A percentile compares a stretch with the other conserved stretches of the same genome.
Conservation (phyloP, 2,329 filamentous ascomycete genomes). For the Cordyceps cicadae region DNA sequence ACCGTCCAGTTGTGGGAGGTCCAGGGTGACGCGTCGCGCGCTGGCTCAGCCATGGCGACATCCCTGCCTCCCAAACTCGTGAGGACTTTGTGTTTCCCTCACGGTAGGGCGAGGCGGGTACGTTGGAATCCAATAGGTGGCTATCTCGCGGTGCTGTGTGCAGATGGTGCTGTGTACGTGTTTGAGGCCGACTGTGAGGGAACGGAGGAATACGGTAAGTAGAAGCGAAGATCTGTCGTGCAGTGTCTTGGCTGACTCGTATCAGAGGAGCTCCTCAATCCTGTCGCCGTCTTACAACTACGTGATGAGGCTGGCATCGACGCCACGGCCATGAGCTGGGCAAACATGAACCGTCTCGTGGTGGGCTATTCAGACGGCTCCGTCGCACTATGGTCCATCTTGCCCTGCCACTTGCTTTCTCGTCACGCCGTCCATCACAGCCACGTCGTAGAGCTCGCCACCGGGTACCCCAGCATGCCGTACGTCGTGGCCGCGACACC, state of each 20-base stretch:
- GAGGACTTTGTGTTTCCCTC: conserved; percentile 39
- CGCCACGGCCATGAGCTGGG: conserved; percentile 47
- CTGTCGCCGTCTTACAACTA: conserved; percentile 37
- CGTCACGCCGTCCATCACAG: conserved; percentile 47
- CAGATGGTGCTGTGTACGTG: conserved; percentile 43
- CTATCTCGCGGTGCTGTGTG: conserved; percentile 41
- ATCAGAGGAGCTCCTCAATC: conserved; percentile 36
- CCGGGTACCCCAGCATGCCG: conserved; percentile 48
- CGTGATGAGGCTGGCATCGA: conserved; percentile 38
- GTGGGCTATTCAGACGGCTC: conserved; percentile 50
- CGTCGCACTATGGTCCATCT: conserved; percentile 48
- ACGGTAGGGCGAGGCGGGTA: conserved; percentile 41
- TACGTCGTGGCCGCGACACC: conserved; percentile 48
- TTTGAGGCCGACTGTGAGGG: conserved; percentile 31
- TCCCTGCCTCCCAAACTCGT: conserved; percentile 29
- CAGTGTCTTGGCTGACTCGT: conserved; percentile 17
- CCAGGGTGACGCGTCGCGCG: conserved; percentile 20
- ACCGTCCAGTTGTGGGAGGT: conserved; percentile 47
- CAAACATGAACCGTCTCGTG: conserved; percentile 45
- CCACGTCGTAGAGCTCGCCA: conserved; percentile 45
- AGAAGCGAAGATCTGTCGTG: background rate
- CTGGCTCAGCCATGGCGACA: conserved; percentile 25
- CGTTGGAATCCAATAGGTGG: conserved; percentile 45
- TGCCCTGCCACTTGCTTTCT: conserved; percentile 39
- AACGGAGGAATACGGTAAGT: conserved; percentile 33